These are phyloP conservation scores for Yamadazyma aaseri DNA, from an alignment of 1,139 yeast genomes.

Conservation along the genomic window DNA sequence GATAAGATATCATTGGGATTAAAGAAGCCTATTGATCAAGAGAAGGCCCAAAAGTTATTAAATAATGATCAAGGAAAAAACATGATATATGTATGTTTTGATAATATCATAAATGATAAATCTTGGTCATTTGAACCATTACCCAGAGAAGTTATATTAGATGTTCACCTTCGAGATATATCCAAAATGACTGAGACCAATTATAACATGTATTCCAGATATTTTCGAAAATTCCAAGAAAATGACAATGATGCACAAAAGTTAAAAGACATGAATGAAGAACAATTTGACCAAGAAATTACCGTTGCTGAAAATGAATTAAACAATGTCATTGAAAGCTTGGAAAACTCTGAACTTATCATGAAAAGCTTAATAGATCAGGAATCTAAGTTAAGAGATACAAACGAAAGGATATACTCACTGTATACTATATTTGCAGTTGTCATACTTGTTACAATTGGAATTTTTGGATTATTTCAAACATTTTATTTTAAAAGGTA, in stretches of 20 bases:
- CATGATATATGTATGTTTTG: conserved; percentile 41
- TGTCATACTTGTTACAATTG: conserved; percentile 25
- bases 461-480: conserved; percentile 31
- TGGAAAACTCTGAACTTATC: conserved; percentile 27
- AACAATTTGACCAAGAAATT: conserved; percentile 34
- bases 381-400: conserved; percentile 37
- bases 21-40: conserved; percentile 8
- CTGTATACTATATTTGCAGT: conserved; percentile 32
- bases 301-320: conserved; percentile 30
- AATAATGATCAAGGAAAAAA: conserved; percentile 27
- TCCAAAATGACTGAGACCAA: conserved; percentile 33
- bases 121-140: conserved; percentile 43
- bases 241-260: conserved; percentile 11
- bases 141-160: conserved; percentile 32
- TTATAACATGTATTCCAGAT: conserved; percentile 36
- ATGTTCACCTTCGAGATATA: conserved; percentile 36
- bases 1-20: conserved; percentile 10
- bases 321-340: conserved; percentile 28
- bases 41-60: conserved; percentile 18
- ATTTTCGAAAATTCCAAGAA: conserved; percentile 26
- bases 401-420: conserved; percentile 39
- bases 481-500: conserved; percentile 28
- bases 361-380: conserved; percentile 31
- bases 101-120: conserved; percentile 41
- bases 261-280: conserved; percentile 24